Conservation (phyloP, 345 rosid species). For the Ailanthus altissimus region DNA sequence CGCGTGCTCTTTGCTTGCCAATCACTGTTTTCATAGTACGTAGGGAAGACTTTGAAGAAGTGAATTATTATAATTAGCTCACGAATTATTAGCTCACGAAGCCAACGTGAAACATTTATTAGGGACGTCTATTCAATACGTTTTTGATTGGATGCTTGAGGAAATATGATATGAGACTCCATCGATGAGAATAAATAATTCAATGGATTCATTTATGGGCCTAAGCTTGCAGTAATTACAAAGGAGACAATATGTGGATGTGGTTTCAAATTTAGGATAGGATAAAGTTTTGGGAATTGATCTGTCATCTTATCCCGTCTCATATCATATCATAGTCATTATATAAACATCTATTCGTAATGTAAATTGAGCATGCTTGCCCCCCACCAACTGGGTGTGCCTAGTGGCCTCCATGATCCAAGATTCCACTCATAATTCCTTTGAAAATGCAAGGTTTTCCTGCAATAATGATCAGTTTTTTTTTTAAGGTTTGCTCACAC, state of each 20-base stretch:
- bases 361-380: conserved; percentile 4
- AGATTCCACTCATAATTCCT: conserved; percentile 30
- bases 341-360: too few relatives aligned
- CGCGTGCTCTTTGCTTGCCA: not conserved
- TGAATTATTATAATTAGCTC: not conserved
- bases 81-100: not conserved
- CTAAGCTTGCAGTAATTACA: not conserved
- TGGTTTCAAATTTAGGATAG: not conserved
- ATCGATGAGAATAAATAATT: not conserved
- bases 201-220: conserved; percentile 11
- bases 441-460: conserved; percentile 16
- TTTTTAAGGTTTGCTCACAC: too few relatives aligned
- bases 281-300: not conserved
- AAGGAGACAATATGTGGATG: not conserved
- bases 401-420: conserved; percentile 30
- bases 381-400: too few relatives aligned
- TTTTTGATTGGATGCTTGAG: not conserved
- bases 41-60: not conserved
- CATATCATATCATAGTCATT: not conserved
- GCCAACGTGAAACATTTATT: not conserved
- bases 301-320: not conserved
- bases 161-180: not conserved
- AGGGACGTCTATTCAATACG: not conserved
- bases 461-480: too few relatives aligned
- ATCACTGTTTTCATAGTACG: not conserved